Percentiles rank a stretch among this genome's conserved stretches.
phyloP scores from a whole-genome alignment of 805 yeast species.

The Martiniozyma abietophila region DNA sequence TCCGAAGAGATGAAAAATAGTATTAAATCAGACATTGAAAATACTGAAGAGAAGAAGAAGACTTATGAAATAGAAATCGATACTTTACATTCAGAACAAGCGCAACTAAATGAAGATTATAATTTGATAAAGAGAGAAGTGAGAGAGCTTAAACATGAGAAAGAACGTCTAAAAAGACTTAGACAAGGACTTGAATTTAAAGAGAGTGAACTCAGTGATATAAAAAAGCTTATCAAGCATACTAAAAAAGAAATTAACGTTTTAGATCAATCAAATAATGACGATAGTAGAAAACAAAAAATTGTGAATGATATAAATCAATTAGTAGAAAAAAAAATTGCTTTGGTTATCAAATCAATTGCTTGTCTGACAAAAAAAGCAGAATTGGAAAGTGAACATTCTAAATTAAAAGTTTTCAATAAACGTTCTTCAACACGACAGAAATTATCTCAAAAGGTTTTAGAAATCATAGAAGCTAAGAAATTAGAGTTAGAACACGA shows the following conservation, averaged over 20 bases:
- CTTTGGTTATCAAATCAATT: background rate
- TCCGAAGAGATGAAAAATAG: constrained; percentile 21
- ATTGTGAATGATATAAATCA: background rate
- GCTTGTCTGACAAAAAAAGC: background rate
- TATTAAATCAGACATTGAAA: constrained; percentile 14
- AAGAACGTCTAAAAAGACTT: constrained; percentile 3
- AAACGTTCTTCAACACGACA: background rate
- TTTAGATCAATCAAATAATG: background rate
- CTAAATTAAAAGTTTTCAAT: constrained; percentile 3
- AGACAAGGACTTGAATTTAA: too few species aligned
- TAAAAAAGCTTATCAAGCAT: constrained; percentile 1
- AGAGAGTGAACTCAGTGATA: too few species aligned
- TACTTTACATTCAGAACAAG: background rate
- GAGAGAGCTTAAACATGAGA: constrained; percentile 7
- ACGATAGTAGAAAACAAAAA: constrained; percentile 1
- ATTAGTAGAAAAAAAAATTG: constrained; percentile 1
- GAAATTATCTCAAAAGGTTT: background rate
- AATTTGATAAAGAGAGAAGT: constrained; percentile 8
- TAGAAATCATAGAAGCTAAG: too few species aligned
- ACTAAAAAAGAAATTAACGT: constrained; percentile 1
- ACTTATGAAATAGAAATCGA: constrained; percentile 4
- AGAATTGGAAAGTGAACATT: constrained; percentile 2
- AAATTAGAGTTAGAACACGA: background rate
- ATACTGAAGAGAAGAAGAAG: too few species aligned
- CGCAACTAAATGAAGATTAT: constrained; percentile 12